These are phyloP conservation scores for Hibiscus trionum DNA, from an alignment of 345 rosid genomes.

Conservation along the genomic window DNA sequence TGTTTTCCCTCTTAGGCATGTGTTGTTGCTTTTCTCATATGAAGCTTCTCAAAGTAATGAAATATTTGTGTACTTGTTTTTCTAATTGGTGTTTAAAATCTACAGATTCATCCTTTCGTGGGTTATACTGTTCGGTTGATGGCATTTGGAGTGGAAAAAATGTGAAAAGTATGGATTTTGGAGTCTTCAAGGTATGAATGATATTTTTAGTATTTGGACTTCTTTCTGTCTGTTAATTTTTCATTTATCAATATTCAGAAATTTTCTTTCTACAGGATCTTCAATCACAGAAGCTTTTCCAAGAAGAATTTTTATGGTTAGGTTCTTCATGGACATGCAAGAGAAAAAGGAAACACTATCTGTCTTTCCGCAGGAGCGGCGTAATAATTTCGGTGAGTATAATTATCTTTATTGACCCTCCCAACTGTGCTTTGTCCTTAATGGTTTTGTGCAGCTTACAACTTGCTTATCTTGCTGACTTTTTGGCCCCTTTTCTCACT, in stretches of 20 bases:
- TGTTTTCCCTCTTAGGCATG: not conserved
- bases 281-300: conserved; percentile 23
- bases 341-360: conserved; percentile 54
- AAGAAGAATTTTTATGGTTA: conserved; percentile 42
- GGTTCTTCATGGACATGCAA: conserved; percentile 58
- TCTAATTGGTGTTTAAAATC: not conserved
- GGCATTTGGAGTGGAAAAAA: conserved; percentile 14
- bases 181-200: conserved; percentile 30
- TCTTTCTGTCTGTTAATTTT: not conserved
- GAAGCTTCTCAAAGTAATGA: not conserved
- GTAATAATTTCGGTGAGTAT: conserved; percentile 62
- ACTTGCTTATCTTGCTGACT: not conserved
- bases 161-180: conserved; percentile 20
- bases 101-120: conserved; percentile 32
- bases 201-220: not conserved
- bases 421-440: not conserved
- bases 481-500: not conserved
- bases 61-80: not conserved
- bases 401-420: not conserved
- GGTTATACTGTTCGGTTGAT: conserved; percentile 14
- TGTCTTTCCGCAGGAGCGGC: conserved; percentile 53
- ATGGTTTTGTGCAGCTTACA: not conserved
- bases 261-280: conserved; percentile 19
- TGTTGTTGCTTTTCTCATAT: not conserved
- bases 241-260: not conserved